A percentile compares a stretch with the other conserved stretches of the same genome.
These are phyloP conservation scores for Porpolomopsis calyptriformis DNA, from an alignment of 768 basidiomycete genomes.

Conservation along the genomic window DNA sequence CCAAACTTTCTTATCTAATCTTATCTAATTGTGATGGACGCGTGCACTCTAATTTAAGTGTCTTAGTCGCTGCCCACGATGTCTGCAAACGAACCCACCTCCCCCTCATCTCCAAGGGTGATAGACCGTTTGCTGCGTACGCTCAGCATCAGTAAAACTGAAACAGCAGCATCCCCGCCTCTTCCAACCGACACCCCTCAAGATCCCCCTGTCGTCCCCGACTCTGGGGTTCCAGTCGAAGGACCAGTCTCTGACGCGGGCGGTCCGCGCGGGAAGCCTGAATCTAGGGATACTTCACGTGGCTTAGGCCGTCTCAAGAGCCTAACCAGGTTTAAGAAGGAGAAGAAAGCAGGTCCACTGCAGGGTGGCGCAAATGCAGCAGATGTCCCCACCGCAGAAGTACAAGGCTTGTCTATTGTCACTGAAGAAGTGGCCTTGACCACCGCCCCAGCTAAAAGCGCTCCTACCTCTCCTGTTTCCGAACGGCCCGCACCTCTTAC, in stretches of 20 bases:
- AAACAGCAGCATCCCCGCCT: background rate
- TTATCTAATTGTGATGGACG: background rate
- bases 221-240: background rate
- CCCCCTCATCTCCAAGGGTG: background rate
- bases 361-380: background rate
- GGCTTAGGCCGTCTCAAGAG: conserved; percentile 1
- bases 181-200: background rate
- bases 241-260: background rate
- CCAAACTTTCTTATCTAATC: conserved; percentile 8
- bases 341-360: background rate
- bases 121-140: background rate
- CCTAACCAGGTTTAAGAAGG: background rate
- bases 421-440: no score
- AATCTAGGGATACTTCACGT: background rate
- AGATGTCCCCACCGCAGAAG: background rate
- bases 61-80: background rate
- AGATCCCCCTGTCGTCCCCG: background rate
- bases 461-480: background rate
- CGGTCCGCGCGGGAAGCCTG: background rate
- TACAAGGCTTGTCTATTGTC: background rate
- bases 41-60: background rate
- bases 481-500: conserved; percentile 30
- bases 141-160: background rate
- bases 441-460: background rate
- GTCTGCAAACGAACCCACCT: background rate